A percentile compares a stretch with the other conserved stretches of the same genome.
These are phyloP conservation scores for Sphagnum fallax DNA, from an alignment of 228 moss, liverwort and hornwort genomes.

Conservation along the genomic window DNA sequence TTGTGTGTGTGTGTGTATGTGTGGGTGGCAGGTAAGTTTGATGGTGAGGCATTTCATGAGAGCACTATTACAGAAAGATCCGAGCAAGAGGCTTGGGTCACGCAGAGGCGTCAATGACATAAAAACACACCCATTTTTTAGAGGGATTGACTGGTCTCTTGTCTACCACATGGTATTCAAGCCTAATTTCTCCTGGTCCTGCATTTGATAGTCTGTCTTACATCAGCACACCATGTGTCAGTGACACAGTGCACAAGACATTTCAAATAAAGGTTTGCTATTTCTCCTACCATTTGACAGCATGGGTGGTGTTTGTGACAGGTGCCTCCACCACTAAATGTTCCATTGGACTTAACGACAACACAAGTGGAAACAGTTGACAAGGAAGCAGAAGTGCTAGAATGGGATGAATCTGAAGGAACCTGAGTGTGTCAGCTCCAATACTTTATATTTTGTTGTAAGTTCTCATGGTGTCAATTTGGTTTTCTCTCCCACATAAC, in stretches of 20 bases:
- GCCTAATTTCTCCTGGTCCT: background rate
- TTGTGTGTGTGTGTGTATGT: too few relatives aligned
- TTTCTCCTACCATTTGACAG: background rate
- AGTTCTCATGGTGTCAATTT: too few relatives aligned
- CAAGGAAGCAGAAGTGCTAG: constrained; percentile 47
- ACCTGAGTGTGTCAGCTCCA: background rate
- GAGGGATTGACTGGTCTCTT: constrained; percentile 65
- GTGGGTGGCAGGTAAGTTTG: constrained; percentile 53
- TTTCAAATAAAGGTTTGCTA: too few relatives aligned
- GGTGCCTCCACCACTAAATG: constrained; percentile 67
- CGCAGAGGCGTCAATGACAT: constrained; percentile 61
- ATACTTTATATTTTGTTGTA: too few relatives aligned
- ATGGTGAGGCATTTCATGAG: constrained; percentile 70
- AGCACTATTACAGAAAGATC: constrained; percentile 62
- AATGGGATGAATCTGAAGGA: constrained; percentile 80
- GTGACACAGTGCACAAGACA: too few relatives aligned
- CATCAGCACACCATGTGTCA: too few relatives aligned
- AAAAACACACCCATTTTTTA: constrained; percentile 72
- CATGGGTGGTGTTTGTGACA: constrained; percentile 9
- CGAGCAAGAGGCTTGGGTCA: constrained; percentile 60
- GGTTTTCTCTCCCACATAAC: too few relatives aligned
- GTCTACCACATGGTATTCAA: constrained; percentile 57
- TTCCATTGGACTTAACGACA: constrained; percentile 35
- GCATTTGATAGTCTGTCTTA: too few relatives aligned
- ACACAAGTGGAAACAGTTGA: constrained; percentile 51